Percentiles rank a stretch among this genome's conserved stretches.
phyloP scores from a whole-genome alignment of 83 land plant genomes.

The Thuja plicata region DNA sequence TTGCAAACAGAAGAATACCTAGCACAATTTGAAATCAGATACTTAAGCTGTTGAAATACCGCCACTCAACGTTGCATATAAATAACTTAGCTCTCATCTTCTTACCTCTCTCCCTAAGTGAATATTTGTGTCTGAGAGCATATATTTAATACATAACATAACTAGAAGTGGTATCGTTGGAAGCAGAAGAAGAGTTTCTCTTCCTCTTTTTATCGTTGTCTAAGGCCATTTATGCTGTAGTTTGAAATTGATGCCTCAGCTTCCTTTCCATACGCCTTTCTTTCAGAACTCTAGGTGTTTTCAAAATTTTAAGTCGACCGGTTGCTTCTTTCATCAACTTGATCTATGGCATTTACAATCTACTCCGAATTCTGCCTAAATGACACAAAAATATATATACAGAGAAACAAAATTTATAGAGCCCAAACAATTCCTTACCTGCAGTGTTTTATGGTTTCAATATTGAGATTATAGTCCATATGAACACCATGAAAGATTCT shows the following conservation, averaged over 20 bases:
- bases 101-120: background rate
- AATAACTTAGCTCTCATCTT: background rate
- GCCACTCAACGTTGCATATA: background rate
- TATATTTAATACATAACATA: background rate
- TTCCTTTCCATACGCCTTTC: background rate
- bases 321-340: background rate
- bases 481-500: no score
- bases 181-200: background rate
- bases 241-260: background rate
- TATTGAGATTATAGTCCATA: no score
- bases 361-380: constrained; percentile 14
- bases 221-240: background rate
- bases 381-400: background rate
- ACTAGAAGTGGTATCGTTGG: background rate
- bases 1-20: no score
- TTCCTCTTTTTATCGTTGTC: background rate
- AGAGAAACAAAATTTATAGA: no score
- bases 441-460: no score
- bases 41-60: no score
- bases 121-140: constrained; percentile 7
- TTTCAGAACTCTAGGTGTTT: background rate
- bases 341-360: constrained; percentile 13
- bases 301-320: background rate
- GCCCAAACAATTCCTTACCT: no score
- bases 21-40: no score